phyloP scores from a whole-genome alignment of 495 filamentous ascomycete species.

The Cetradonia linearis region DNA sequence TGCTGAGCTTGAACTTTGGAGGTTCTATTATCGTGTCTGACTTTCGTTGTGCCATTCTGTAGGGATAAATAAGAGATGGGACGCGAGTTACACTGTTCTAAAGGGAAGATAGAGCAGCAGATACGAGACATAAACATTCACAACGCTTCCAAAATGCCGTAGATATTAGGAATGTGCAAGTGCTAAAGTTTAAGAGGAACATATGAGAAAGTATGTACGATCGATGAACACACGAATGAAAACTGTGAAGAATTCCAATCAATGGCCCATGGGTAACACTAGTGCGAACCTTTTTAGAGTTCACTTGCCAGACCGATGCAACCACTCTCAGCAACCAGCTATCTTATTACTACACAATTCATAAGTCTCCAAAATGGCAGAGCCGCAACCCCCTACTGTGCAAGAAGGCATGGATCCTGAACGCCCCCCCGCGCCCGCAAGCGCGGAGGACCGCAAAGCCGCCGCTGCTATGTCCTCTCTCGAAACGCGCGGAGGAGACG shows the following conservation, averaged over 20 bases:
- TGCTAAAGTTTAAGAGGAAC: background rate
- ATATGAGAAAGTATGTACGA: too few species aligned
- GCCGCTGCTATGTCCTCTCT: slow-evolving; percentile 75
- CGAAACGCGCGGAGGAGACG: slow-evolving; percentile 39
- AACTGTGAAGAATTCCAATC: background rate
- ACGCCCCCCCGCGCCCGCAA: slow-evolving; percentile 46
- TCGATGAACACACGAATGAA: too few species aligned
- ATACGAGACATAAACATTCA: background rate
- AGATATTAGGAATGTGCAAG: background rate
- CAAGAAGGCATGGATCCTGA: slow-evolving; percentile 43
- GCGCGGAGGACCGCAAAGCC: slow-evolving; percentile 82
- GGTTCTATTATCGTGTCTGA: background rate
- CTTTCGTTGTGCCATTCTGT: slow-evolving; percentile 4
- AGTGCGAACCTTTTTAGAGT: too few species aligned
- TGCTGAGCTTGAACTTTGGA: slow-evolving; percentile 17
- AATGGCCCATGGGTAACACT: too few species aligned
- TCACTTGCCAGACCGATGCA: background rate
- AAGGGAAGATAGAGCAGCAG: background rate
- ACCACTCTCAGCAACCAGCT: background rate
- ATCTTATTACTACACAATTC: slow-evolving; percentile 2
- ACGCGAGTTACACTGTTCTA: background rate
- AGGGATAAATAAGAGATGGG: too few species aligned
- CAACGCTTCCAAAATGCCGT: background rate
- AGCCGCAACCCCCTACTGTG: slow-evolving; percentile 45
- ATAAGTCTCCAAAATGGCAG: slow-evolving; percentile 40